Conservation (phyloP, 2,329 filamentous ascomycete genomes). For the Alternaria sp. region DNA sequence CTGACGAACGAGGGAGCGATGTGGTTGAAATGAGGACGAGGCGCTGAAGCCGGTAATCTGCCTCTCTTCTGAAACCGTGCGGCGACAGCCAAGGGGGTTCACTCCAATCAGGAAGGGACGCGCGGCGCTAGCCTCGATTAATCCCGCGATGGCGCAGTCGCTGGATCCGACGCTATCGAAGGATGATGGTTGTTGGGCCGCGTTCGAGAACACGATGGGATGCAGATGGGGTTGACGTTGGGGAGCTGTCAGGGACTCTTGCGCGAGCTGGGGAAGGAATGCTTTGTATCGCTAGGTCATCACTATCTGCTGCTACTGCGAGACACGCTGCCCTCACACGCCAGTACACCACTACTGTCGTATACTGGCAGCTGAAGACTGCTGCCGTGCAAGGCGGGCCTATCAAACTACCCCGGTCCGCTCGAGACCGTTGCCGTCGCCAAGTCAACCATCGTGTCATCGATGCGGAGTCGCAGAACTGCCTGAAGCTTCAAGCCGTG, state of each 20-base stretch:
- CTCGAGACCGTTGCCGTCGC: conserved; percentile 15
- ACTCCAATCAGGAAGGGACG: conserved; percentile 37
- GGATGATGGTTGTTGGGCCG: conserved; percentile 24
- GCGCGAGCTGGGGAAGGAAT: neutral
- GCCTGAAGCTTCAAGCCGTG: neutral
- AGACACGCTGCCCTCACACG: conserved; percentile 21
- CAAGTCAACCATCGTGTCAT: neutral
- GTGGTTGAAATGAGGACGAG: conserved; percentile 22
- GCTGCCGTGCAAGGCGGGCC: conserved; percentile 22
- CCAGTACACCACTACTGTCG: conserved; percentile 22
- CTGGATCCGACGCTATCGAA: conserved; percentile 20
- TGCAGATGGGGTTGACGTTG: neutral
- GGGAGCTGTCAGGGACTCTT: neutral
- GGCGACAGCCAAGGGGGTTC: conserved; percentile 26
- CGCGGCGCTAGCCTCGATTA: conserved; percentile 29
- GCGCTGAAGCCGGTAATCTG: conserved; percentile 32
- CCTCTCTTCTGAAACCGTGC: conserved; percentile 35
- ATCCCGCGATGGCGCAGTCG: conserved; percentile 14
- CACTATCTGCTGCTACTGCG: neutral
- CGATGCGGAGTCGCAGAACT: neutral
- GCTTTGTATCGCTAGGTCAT: neutral
- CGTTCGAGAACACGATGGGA: conserved; percentile 28
- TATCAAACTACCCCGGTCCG: conserved; percentile 18
- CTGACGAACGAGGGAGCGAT: conserved; percentile 35
- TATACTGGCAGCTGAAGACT: conserved; percentile 28